Evolutionary conservation across 225 moss, liverwort and hornwort species (phyloP), one percentile per base, ranked within the genome.

Genomic region (Sphagnum contortum): DNA sequence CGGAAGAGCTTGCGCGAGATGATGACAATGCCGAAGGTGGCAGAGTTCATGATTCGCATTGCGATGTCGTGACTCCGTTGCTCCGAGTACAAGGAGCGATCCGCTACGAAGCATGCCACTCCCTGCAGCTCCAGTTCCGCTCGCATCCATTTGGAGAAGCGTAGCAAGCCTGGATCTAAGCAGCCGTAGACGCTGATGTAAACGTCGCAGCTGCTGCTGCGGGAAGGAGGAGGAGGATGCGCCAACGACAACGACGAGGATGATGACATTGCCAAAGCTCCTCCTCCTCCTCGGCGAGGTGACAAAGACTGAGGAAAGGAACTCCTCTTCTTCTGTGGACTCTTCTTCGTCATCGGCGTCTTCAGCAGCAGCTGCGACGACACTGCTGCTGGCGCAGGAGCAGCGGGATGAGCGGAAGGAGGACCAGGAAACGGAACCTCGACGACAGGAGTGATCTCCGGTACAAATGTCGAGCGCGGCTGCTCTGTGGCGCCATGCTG

Each of bases 81-180:
- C 64, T 84, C 75, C 7, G 77, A 73, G 46, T 76, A 88, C 47
- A 67, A 59, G 0, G 87, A 76, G 48, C 84, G 74, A 54, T 88
- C 81, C 4, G 81, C 84, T 44, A 75, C 77, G 50, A 88, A 88
- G 59, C 84, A 88, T 2, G 75, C 81, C 6, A 84, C 71, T 2
- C 81, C 84, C n/a, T 81, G 81, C 8, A 79, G 57, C 63, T 88
- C 87, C 62, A 88, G 66, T 66, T 88, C 81, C 49, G 81, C 81
- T 9, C 72, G 74, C 81, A 88, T 63, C 87, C 87, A 88, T 59
- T 81, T 88, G 29, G 71, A 74, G 65, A 84, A 88, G 48, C 75
- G 65, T 13, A 84, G 64, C 66, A 88, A 57, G 4, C 74, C 2
- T 7, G 77, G 73, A 14, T 74, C 75, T 1, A 29, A 29, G 49